phyloP scores from a whole-genome alignment of 148 eudicot genomes.

The Talinum fruticosum region DNA sequence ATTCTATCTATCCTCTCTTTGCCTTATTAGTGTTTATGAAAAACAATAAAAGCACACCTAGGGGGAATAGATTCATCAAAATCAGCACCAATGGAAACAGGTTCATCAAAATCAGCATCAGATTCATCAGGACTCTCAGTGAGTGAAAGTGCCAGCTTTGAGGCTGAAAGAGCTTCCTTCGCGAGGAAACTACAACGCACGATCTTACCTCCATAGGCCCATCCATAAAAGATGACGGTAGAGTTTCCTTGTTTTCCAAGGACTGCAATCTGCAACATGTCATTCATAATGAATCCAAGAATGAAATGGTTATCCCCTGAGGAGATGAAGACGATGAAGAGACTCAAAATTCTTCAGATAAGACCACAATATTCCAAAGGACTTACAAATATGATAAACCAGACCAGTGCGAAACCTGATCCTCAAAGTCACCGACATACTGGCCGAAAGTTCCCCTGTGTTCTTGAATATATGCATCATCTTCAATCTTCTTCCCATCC shows the following conservation, averaged over 20 bases:
- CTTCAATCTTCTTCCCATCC: conserved; percentile 38
- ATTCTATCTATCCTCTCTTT: not conserved
- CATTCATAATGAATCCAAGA: not conserved
- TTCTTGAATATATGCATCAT: conserved; percentile 27
- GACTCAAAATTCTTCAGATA: not conserved
- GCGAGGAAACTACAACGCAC: conserved; percentile 61
- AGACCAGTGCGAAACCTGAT: conserved; percentile 54
- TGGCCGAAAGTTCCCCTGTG: conserved; percentile 34
- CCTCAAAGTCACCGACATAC: conserved; percentile 41
- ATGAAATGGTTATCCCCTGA: not conserved
- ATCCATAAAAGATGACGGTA: conserved; percentile 30
- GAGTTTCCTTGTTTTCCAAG: conserved; percentile 29
- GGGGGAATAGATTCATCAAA: conserved; percentile 34
- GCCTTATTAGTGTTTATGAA: not conserved
- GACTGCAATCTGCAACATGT: conserved; percentile 50
- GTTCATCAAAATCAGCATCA: conserved; percentile 41
- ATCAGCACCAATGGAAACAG: conserved; percentile 37
- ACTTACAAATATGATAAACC: conserved; percentile 67
- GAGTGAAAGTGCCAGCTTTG: conserved; percentile 59
- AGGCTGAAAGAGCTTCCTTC: conserved; percentile 82
- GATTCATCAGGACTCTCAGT: conserved; percentile 36
- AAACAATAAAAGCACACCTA: conserved; percentile 39
- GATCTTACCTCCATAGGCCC: conserved; percentile 35
- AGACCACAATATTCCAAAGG: conserved; percentile 2
- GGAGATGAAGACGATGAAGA: not conserved